Base-by-base conservation (phyloP, 352 stramenopile genomes). In the Globisporangium carolinianum region DNA sequence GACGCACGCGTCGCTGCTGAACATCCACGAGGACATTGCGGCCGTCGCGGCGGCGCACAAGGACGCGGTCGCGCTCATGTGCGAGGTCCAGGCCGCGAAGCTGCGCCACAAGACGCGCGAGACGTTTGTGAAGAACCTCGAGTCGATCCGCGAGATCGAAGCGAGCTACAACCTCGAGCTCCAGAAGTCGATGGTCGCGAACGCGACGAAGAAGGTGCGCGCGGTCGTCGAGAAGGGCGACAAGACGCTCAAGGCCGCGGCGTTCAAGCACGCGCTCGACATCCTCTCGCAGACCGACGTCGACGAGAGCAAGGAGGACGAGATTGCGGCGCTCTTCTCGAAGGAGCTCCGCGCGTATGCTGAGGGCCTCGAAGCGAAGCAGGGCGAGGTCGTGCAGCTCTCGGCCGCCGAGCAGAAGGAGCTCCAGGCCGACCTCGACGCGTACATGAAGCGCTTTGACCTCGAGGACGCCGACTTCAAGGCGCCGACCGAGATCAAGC, bases 101-200 rank as follows among this genome's bases (percentile, higher is more conserved):
- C 68, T 94, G 57, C 79, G 78, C 61, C 83, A 94, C 81, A 91
- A 94, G 80, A 94, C 83, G 53, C 83, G 83, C 61, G 82, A 91
- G 47, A 89, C 81, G 55, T 94, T 91, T 61, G 69, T 94, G 17
- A 89, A 88, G 70, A 94, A 94, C 73, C 72, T 94, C 60, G 83
- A 94, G 68, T 81, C 83, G 54, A 90, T 94, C 73, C 79, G 79
- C 51, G 71, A 91, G 60, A 87, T 91, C 56, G 83, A 94, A 58
- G 58, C 76, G 54, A 83, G 68, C 67, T 91, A 91, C 75, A 87
- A 91, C 65, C 65, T 83, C 53, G 79, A 90, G 72, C 68, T 94
- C 61, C 81, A 94, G 69, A 89, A 90, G 67, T 80, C 69, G 64
- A 91, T 94, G 83, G 78, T 94, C 45, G 63, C 71, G 15, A 77